Conservation (phyloP, 2,329 filamentous ascomycete species). For the Fusarium caatingaense region DNA sequence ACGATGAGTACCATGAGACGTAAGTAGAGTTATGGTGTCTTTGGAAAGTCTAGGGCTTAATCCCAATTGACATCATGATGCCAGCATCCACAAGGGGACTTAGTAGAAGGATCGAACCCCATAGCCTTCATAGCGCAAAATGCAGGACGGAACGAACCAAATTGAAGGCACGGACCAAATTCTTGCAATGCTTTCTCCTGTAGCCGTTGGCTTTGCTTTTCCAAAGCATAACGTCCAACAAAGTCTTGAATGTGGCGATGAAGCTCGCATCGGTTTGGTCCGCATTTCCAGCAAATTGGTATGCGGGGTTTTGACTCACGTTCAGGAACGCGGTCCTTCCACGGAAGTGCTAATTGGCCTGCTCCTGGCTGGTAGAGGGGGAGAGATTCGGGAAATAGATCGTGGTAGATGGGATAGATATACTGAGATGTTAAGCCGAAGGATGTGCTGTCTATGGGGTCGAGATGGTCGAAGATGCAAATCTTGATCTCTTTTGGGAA, state of each 20-base stretch:
- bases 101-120: no score
- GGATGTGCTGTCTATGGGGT: neutral
- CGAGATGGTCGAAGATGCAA: neutral
- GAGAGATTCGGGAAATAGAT: neutral
- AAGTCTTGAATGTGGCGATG: neutral
- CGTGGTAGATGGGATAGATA: neutral
- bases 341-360: neutral
- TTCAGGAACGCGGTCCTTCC: neutral
- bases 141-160: no score
- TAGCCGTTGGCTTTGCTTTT: no score
- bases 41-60: no score
- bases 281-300: neutral
- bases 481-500: neutral
- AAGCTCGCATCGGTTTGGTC: neutral
- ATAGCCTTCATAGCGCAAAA: no score
- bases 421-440: neutral
- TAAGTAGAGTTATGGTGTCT: no score
- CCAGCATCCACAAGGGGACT: no score
- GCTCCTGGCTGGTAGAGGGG: accelerated
- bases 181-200: no score
- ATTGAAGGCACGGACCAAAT: no score
- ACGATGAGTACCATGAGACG: no score
- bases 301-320: no score
- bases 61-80: no score
- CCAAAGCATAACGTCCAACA: neutral